A percentile compares a stretch with the other conserved stretches of the same genome.
These are phyloP conservation scores for Tolypocladium cylindrosporum DNA, from an alignment of 2,329 filamentous ascomycete genomes.

Conservation along the genomic window DNA sequence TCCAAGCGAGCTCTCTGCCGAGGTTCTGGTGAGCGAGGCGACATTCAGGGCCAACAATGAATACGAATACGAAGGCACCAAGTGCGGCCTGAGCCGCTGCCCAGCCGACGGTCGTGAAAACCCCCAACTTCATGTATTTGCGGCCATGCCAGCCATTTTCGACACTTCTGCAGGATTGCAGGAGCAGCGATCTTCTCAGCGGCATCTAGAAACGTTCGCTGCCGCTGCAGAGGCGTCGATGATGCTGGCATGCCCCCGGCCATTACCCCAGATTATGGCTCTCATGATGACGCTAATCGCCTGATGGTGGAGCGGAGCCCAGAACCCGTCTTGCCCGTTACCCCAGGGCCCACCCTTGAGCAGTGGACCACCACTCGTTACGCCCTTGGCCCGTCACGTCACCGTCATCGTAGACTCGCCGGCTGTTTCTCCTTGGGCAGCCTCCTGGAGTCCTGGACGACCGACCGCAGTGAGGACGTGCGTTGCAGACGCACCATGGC, in stretches of 20 bases:
- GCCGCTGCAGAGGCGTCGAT: not conserved
- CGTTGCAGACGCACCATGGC: not conserved
- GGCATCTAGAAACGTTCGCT: too few relatives aligned
- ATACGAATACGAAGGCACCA: too few relatives aligned
- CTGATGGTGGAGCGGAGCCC: not conserved
- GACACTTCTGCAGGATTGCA: too few relatives aligned
- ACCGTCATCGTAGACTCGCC: not conserved
- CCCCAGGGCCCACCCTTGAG: too few relatives aligned
- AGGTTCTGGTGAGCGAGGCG: too few relatives aligned
- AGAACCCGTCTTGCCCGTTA: not conserved
- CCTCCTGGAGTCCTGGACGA: not conserved
- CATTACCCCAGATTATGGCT: not conserved
- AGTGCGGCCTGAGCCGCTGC: not conserved
- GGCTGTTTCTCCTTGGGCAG: not conserved
- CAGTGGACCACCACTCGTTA: not conserved
- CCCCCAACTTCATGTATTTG: too few relatives aligned
- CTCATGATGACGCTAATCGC: not conserved
- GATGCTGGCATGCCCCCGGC: not conserved
- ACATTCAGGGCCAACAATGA: too few relatives aligned
- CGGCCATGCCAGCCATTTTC: too few relatives aligned
- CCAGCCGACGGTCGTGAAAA: too few relatives aligned
- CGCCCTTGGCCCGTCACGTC: not conserved
- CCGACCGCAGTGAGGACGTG: not conserved
- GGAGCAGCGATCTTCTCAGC: too few relatives aligned
- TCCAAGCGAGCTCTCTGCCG: too few relatives aligned